Evolutionary conservation across 208 protist genomes (phyloP), one percentile per base, ranked within the genome.

Genomic region (Leptomonas pyrrhocoris): DNA sequence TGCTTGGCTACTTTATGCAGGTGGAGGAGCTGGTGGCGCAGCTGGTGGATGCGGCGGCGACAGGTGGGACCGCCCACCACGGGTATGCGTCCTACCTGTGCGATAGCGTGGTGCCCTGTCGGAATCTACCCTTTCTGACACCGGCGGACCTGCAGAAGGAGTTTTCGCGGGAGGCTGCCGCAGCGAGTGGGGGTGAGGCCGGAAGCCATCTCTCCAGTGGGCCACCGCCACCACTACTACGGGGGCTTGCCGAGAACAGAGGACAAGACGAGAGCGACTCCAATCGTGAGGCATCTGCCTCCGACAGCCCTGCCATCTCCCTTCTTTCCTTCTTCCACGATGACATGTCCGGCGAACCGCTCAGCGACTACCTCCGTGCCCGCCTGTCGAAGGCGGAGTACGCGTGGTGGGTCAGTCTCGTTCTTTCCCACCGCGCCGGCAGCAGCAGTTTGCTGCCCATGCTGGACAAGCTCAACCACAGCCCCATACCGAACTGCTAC

Each of bases 401-500:
- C 71, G 77, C 74, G 58, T 95, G 90, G 88, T 93, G 85, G 84
- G 83, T 85, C n/a, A 93, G 88, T 71, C 67, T 85, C 42, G 82
- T 95, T 25, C 80, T 95, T 15, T 80, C 87, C 8, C 85, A 89
- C 48, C 90, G 90, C 43, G 40, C 66, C 16, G 90, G 90, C 16
- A 60, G 73, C 43, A 73, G 85, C 18, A 89, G 74, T n/a, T 55
- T 95, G 25, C 73, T 93, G 38, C 90, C 90, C 13, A 72, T 95
- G 43, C 57, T 93, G 25, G 90, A 95, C 61, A 95, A 93, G 64
- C 88, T 95, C 40, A 93, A 95, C 76, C 90, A 95, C 76, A 70
- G 76, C 56, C 80, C 84, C 18, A 61, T 85, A 49, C 90, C 90
- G 11, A 95, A 95, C 73, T 87, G 82, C 70, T 85, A 88, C 77